Conservation (phyloP, 2,329 filamentous ascomycete species). For the Diplodia scrobiculata region DNA sequence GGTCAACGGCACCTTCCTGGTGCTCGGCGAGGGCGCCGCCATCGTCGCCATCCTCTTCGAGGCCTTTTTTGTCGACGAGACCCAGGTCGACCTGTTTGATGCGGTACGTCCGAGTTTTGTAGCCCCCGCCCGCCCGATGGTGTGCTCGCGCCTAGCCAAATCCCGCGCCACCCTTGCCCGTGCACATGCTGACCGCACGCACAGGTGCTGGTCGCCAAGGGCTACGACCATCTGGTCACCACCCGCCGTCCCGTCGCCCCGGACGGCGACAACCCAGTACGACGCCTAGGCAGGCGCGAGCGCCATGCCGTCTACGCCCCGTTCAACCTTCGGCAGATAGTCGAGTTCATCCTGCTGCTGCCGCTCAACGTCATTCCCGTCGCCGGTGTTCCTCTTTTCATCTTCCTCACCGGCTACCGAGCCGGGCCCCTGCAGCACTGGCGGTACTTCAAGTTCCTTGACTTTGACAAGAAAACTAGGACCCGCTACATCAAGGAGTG, state of each 20-base stretch:
- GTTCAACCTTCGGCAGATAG: constrained; percentile 86
- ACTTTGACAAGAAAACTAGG: constrained; percentile 71
- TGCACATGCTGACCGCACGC: neutral
- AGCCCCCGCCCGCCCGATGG: neutral
- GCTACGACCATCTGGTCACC: constrained; percentile 60
- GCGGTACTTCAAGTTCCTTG: constrained; percentile 81
- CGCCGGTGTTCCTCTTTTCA: constrained; percentile 79
- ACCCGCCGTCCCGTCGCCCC: constrained; percentile 59
- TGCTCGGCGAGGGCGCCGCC: constrained; percentile 68
- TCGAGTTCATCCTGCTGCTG: constrained; percentile 69
- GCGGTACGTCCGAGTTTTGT: constrained; percentile 50
- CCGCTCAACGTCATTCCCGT: constrained; percentile 85
- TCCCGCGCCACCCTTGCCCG: neutral
- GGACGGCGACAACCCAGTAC: constrained; percentile 73
- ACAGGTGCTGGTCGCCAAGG: constrained; percentile 73
- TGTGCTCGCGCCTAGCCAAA: constrained; percentile 17
- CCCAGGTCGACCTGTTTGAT: constrained; percentile 79
- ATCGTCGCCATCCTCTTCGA: constrained; percentile 62
- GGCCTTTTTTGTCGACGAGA: constrained; percentile 65
- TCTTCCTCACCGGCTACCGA: constrained; percentile 83
- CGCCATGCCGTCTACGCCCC: constrained; percentile 77
- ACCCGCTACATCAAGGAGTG: constrained; percentile 68
- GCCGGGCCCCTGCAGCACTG: constrained; percentile 88
- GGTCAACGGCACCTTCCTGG: constrained; percentile 82
- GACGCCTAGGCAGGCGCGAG: constrained; percentile 80